These are phyloP conservation scores for Zymoseptoria pseudotritici DNA, from an alignment of 2,329 filamentous ascomycete genomes.

Conservation along the genomic window DNA sequence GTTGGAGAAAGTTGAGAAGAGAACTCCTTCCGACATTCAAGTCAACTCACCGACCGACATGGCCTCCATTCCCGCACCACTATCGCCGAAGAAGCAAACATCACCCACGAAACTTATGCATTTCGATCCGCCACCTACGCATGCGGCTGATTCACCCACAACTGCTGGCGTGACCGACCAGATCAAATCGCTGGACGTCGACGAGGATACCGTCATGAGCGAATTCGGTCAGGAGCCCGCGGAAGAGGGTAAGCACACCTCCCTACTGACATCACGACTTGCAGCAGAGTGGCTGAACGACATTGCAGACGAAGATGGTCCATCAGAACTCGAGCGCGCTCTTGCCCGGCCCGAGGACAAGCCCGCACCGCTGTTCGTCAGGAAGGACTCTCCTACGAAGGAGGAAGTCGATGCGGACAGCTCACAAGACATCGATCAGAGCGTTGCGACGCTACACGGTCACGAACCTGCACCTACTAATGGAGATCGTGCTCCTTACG, in stretches of 20 bases:
- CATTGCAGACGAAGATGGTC: conserved; percentile 25
- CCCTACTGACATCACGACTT: conserved; percentile 37
- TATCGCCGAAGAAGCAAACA: conserved; percentile 25
- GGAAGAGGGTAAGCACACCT: conserved; percentile 29
- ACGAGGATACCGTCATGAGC: conserved; percentile 49
- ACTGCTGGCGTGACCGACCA: conserved; percentile 48
- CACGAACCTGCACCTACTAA: conserved; percentile 15
- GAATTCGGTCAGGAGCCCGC: conserved; percentile 27
- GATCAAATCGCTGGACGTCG: conserved; percentile 52
- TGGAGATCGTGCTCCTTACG: conserved; percentile 37
- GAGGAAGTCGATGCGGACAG: conserved; percentile 1
- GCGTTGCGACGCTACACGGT: conserved; percentile 27
- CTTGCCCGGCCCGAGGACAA: conserved; percentile 54
- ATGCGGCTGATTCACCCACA: conserved; percentile 41
- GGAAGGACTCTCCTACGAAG: conserved; percentile 25
- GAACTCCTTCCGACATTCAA: conserved; percentile 13
- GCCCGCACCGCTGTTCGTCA: conserved; percentile 59
- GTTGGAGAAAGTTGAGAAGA: conserved; percentile 24
- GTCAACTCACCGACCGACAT: conserved; percentile 6
- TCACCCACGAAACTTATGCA: conserved; percentile 16
- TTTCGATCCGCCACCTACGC: conserved; percentile 24
- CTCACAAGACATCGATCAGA: conserved; percentile 11
- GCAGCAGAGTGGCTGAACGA: conserved; percentile 24
- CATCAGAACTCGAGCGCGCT: conserved; percentile 26
- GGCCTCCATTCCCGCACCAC: conserved; percentile 23